phyloP scores from a whole-genome alignment of 768 basidiomycete genomes.

The Leccinellum rugosiceps region DNA sequence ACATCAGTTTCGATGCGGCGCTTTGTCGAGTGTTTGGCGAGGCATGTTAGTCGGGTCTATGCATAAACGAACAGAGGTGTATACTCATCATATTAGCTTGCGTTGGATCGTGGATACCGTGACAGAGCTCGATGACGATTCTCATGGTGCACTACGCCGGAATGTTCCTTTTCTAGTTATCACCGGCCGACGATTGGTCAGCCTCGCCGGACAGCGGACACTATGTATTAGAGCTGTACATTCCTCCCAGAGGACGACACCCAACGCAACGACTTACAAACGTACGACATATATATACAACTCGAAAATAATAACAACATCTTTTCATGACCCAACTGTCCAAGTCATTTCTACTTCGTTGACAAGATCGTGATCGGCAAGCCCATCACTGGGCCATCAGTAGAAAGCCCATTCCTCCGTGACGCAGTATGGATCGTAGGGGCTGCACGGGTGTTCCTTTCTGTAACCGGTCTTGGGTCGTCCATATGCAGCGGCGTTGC shows the following conservation, averaged over 20 bases:
- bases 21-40: slow-evolving; percentile 66
- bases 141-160: slow-evolving; percentile 12
- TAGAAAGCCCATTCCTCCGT: slow-evolving; percentile 67
- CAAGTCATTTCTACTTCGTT: slow-evolving; percentile 1
- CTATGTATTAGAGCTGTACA: not conserved
- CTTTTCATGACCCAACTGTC: slow-evolving; percentile 4
- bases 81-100: slow-evolving; percentile 59
- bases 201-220: not conserved
- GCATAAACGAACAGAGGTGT: slow-evolving; percentile 18
- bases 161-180: slow-evolving; percentile 18
- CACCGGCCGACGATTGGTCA: slow-evolving; percentile 3
- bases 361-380: not conserved
- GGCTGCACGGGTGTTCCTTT: slow-evolving; percentile 52
- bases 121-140: slow-evolving; percentile 13
- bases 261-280: slow-evolving; percentile 20
- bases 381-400: slow-evolving; percentile 33
- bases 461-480: slow-evolving; percentile 32
- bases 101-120: slow-evolving; percentile 9
- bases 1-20: slow-evolving; percentile 98
- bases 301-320: slow-evolving; percentile 8
- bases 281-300: slow-evolving; percentile 18
- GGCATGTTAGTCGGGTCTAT: slow-evolving; percentile 27
- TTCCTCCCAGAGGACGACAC: slow-evolving; percentile 16
- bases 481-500: slow-evolving; percentile 29
- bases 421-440: slow-evolving; percentile 63